Base-by-base conservation (phyloP, 2,329 filamentous ascomycete species). In the Paramyrothecium sp. region DNA sequence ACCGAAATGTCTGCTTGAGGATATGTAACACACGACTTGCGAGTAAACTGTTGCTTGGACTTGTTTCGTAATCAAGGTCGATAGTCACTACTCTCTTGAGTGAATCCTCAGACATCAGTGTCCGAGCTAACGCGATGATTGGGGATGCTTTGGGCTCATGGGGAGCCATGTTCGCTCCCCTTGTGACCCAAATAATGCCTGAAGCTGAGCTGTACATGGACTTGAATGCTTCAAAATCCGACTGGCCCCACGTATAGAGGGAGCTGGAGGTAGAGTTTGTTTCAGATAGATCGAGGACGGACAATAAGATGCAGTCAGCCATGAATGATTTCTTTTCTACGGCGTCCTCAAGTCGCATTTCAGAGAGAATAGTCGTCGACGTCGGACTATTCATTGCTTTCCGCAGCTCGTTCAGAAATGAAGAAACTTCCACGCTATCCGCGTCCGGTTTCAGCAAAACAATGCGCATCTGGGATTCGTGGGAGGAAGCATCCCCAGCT, bases 101-200 rank as follows among this genome's bases (percentile, higher is more conserved):
- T 1, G 74, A 69, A 58, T 81, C 75, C 51, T 84, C 81, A 0
- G 81, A 83, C 51, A 78, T 73, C 10, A 84, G 67, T 0, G 79
- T 78, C 20, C 81, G 72, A 1, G 78, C 73, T 17, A 84, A 65
- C 2, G 76, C 80, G n/a, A 78, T 64, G 20, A 81, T 71, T 0
- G 75, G 70, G 2, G 79, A 70, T 13, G 70, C 67, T 22, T 64
- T 63, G 0, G 80, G 78, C 17, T 69, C 71, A 44, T 33, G 52
- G 16, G 65, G 67, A 48, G 59, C 69, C 69, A 65, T 73, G 30
- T 78, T 74, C 2, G 76, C 78, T 3, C 75, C 76, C 0, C 68
- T 67, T 0, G 79, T 79, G 19, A 82, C 59, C 81, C 82, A 85
- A 1, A 85, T 51, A 2, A 84, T 61, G 2, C 74, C 71, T 17